phyloP scores from a whole-genome alignment of 1,284 basidiomycete genomes.

The Papiliotrema flavescens region DNA sequence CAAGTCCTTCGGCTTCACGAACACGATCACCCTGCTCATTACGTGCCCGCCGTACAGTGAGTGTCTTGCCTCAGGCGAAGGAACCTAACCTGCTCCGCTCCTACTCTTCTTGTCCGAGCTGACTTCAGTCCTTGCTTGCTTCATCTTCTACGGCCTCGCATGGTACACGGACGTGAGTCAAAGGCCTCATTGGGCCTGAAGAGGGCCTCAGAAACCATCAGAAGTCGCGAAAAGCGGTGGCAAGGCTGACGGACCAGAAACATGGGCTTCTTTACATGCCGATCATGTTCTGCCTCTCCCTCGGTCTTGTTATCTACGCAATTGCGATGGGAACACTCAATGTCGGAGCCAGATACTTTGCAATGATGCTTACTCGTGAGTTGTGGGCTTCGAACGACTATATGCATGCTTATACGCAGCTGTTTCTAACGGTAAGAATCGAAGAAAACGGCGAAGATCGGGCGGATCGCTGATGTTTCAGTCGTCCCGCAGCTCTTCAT shows the following conservation, averaged over 20 bases:
- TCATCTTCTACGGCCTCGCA: constrained; percentile 21
- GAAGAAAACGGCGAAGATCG: too few species aligned
- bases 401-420: too few species aligned
- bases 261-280: constrained; percentile 20
- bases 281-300: constrained; percentile 20
- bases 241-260: not conserved
- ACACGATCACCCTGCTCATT: constrained; percentile 42
- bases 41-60: constrained; percentile 44
- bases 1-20: constrained; percentile 33
- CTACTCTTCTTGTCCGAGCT: not conserved
- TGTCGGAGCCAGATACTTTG: constrained; percentile 34
- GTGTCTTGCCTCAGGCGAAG: too few species aligned
- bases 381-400: too few species aligned
- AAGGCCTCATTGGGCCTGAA: not conserved
- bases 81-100: too few species aligned
- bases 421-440: too few species aligned
- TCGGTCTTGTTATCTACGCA: constrained; percentile 25
- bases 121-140: constrained; percentile 14
- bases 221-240: too few species aligned
- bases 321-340: constrained; percentile 31
- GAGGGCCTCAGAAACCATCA: not conserved
- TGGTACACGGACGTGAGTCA: constrained; percentile 26
- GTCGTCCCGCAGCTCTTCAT: constrained; percentile 34
- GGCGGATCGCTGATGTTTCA: too few species aligned
- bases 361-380: constrained; percentile 40